A percentile compares a stretch with the other conserved stretches of the same genome.
Conservation (phyloP, 2,329 filamentous ascomycete species). For the Chrysoporthe puriensis region DNA sequence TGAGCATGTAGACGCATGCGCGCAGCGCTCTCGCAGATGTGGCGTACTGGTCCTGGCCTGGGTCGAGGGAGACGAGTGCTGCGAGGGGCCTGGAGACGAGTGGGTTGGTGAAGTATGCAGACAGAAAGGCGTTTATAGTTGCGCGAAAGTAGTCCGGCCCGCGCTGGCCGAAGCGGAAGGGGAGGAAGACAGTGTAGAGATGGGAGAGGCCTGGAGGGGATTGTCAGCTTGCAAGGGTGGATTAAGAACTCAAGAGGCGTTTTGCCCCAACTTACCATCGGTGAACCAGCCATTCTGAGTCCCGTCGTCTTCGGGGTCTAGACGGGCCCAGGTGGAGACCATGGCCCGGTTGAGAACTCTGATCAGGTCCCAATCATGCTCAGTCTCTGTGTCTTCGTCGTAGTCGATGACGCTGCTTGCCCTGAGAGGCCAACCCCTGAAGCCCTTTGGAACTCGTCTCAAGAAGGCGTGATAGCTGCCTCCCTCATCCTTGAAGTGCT, state of each 20-base stretch:
- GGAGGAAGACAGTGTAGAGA: slow-evolving; percentile 31
- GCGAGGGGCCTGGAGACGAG: slow-evolving; percentile 23
- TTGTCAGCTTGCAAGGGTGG: slow-evolving; percentile 19
- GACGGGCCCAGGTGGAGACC: slow-evolving; percentile 29
- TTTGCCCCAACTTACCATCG: slow-evolving; percentile 21
- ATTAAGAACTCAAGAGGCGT: neutral
- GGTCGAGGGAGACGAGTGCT: slow-evolving; percentile 2
- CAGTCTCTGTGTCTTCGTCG: slow-evolving; percentile 30
- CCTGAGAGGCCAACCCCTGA: neutral
- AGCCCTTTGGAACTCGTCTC: slow-evolving; percentile 16
- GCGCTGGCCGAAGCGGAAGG: slow-evolving; percentile 31
- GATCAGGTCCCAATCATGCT: slow-evolving; percentile 32
- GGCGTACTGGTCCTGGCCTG: slow-evolving; percentile 9
- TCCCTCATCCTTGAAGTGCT: slow-evolving; percentile 29
- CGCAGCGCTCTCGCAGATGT: slow-evolving; percentile 9
- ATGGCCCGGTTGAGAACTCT: slow-evolving; percentile 31
- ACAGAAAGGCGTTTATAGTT: slow-evolving; percentile 31
- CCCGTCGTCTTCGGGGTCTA: slow-evolving; percentile 20
- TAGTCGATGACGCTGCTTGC: slow-evolving; percentile 34
- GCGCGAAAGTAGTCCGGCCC: slow-evolving; percentile 32
- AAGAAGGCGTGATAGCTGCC: slow-evolving; percentile 33
- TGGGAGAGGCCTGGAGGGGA: slow-evolving; percentile 12
- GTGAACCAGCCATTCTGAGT: slow-evolving; percentile 30
- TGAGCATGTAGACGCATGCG: slow-evolving; percentile 25
- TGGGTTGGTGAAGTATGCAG: slow-evolving; percentile 33